A percentile compares a stretch with the other conserved stretches of the same genome.
Evolutionary conservation across 1,139 yeast species (phyloP).

Genomic region (Saccharomyces hybrid): DNA sequence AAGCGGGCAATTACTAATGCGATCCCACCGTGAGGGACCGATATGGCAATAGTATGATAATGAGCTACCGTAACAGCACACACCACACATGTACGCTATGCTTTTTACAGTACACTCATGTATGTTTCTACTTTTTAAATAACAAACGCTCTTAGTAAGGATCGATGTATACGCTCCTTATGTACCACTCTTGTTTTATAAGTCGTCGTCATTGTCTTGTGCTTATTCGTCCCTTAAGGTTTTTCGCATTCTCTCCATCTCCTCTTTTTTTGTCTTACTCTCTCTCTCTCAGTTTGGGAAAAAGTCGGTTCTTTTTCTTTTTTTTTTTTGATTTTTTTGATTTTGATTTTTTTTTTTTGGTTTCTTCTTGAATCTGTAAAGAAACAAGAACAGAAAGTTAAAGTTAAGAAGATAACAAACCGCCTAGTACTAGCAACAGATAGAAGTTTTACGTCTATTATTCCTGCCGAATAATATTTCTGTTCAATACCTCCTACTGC

Average conservation of each 20-base stretch:
- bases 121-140: too few species aligned
- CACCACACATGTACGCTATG: not conserved
- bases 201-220: not conserved
- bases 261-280: not conserved
- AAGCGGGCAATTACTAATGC: not conserved
- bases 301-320: not conserved
- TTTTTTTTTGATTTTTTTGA: not conserved
- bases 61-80: too few species aligned
- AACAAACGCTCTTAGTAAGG: not conserved
- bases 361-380: not conserved
- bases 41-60: not conserved
- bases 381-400: not conserved
- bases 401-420: not conserved
- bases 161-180: not conserved
- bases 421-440: not conserved
- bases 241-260: not conserved
- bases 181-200: not conserved
- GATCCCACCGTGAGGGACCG: not conserved
- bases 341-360: not conserved
- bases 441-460: not conserved
- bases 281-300: not conserved
- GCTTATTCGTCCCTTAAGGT: not conserved
- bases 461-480: not conserved
- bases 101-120: too few species aligned
- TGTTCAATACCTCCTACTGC: not conserved